These are phyloP conservation scores for Byssothecium circinans DNA, from an alignment of 2,329 filamentous ascomycete genomes.

Conservation along the genomic window DNA sequence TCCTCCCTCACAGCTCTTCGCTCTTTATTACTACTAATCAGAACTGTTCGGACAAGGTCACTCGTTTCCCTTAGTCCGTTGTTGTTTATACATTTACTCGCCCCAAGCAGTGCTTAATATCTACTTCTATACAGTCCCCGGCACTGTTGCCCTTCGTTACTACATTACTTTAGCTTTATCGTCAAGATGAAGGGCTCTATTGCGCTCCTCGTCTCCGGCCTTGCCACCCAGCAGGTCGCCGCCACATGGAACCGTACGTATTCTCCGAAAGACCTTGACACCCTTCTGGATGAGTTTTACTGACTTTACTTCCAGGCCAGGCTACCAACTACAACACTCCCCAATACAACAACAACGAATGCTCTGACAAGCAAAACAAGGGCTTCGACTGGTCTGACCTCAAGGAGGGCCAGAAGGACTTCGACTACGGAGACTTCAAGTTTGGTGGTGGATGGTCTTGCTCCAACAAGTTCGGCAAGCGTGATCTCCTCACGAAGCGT, in stretches of 20 bases:
- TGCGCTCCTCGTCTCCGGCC: slow-evolving; percentile 51
- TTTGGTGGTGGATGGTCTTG: slow-evolving; percentile 68
- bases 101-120: slow-evolving; percentile 24
- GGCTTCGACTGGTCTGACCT: slow-evolving; percentile 76
- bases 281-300: too few species aligned
- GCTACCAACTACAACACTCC: slow-evolving; percentile 66
- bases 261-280: too few species aligned
- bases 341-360: slow-evolving; percentile 74
- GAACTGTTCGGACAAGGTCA: slow-evolving; percentile 36
- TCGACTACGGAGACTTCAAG: slow-evolving; percentile 69
- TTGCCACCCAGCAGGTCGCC: slow-evolving; percentile 50
- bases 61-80: slow-evolving; percentile 43
- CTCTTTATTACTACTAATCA: slow-evolving; percentile 18
- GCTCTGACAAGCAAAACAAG: slow-evolving; percentile 65
- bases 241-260: slow-evolving; percentile 52
- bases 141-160: slow-evolving; percentile 21
- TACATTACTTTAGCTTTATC: slow-evolving; percentile 18
- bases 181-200: slow-evolving; percentile 48
- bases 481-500: slow-evolving; percentile 55
- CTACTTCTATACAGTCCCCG: slow-evolving; percentile 11
- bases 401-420: slow-evolving; percentile 50
- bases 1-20: slow-evolving; percentile 16
- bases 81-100: slow-evolving; percentile 23
- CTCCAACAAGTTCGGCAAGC: slow-evolving; percentile 62
- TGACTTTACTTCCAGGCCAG: slow-evolving; percentile 14